phyloP scores from a whole-genome alignment of 139 green algal genomes.

The Picochlorum sp. region DNA sequence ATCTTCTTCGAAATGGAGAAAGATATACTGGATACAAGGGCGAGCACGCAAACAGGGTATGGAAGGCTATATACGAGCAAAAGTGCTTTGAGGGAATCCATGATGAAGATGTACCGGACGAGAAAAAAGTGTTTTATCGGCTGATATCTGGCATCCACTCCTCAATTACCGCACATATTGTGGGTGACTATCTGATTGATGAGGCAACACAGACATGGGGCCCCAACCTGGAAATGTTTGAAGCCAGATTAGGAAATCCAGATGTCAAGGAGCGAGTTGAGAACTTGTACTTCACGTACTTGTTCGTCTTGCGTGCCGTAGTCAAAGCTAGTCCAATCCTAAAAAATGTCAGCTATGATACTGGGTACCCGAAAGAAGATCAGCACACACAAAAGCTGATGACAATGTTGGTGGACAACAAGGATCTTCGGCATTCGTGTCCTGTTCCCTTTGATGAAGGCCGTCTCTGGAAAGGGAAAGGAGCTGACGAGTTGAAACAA shows the following conservation, averaged over 20 bases:
- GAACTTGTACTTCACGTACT: conserved; percentile 95
- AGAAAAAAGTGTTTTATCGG: conserved; percentile 77
- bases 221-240: conserved; percentile 70
- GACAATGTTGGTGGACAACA: conserved; percentile 43
- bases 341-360: conserved; percentile 45
- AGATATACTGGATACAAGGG: conserved; percentile 85
- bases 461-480: conserved; percentile 72
- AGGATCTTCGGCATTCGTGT: conserved; percentile 57
- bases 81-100: conserved; percentile 55
- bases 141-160: conserved; percentile 84
- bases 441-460: conserved; percentile 89
- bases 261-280: conserved; percentile 41
- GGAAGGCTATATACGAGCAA: conserved; percentile 87
- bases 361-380: conserved; percentile 59
- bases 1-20: conserved; percentile 88
- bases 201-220: conserved; percentile 44
- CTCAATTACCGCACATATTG: conserved; percentile 84
- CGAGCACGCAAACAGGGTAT: conserved; percentile 83
- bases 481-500: conserved; percentile 45
- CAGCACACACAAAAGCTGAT: conserved; percentile 46
- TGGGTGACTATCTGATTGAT: conserved; percentile 60
- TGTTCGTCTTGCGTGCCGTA: conserved; percentile 82
- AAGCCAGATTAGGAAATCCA: conserved; percentile 45
- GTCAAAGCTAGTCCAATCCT: conserved; percentile 69
- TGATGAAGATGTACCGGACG: conserved; percentile 35